A percentile compares a stretch with the other conserved stretches of the same genome.
Evolutionary conservation across 148 eudicot species (phyloP).

Genomic region (Salicornia ramosissima): DNA sequence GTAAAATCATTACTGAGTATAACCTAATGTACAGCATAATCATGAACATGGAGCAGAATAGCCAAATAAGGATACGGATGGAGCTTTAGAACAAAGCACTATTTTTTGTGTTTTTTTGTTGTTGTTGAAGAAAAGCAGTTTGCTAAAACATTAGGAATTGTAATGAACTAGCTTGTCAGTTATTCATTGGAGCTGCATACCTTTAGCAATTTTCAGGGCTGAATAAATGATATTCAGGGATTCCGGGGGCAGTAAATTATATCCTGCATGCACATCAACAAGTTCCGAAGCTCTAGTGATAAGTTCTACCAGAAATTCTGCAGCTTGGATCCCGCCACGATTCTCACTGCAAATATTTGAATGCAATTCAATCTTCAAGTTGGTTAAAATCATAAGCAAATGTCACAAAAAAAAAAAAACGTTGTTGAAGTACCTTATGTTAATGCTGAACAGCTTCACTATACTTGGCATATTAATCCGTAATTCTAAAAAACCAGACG

Average conservation of each 20-base stretch:
- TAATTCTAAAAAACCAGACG: constrained; percentile 68
- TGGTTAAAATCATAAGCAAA: constrained; percentile 1
- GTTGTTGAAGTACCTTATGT: constrained; percentile 57
- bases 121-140: neutral
- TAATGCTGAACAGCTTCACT: constrained; percentile 50
- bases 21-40: neutral
- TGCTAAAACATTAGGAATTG: neutral
- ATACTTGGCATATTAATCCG: constrained; percentile 35
- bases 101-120: no score
- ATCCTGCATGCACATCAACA: constrained; percentile 49
- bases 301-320: constrained; percentile 60
- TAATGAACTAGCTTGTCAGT: neutral
- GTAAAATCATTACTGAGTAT: neutral
- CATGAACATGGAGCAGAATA: neutral
- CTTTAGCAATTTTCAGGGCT: constrained; percentile 47
- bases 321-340: constrained; percentile 71
- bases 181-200: constrained; percentile 28
- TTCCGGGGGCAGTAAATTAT: constrained; percentile 73
- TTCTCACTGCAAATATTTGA: constrained; percentile 47
- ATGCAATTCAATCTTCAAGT: neutral
- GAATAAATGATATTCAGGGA: constrained; percentile 49
- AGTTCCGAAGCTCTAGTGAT: constrained; percentile 52
- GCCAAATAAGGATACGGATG: neutral
- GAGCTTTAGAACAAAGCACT: neutral
- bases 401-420: neutral